Base-by-base conservation (phyloP, 164 flowering plant species). In the Piper longum region DNA sequence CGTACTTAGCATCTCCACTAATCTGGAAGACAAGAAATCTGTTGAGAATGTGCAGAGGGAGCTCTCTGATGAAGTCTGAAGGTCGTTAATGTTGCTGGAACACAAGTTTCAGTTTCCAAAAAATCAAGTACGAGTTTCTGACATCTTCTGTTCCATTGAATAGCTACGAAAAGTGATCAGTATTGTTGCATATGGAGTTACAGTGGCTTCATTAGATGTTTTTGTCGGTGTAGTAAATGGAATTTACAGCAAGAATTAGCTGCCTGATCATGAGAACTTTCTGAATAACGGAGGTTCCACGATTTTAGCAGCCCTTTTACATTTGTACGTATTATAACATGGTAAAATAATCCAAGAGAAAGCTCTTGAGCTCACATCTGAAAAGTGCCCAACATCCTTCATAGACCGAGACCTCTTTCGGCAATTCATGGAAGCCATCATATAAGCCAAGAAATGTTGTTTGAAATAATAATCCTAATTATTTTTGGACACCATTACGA, bases 71-170 rank as follows among this genome's bases (percentile, higher is more conserved):
- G 62, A 62, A 43, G 42, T 41, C n/a, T 43, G 54, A 61, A 56
- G 51, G 43, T 56, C 13, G 54, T 19, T 19, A 56, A 62, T 42
- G 61, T 67, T 8, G 54, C 61, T 13, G 65, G 70, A 43, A 67
- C 70, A 16, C 56, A 67, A 67, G 62, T 67, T 61, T n/a, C 54
- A 51, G 8, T 56, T 67, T 51, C 70, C 65, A 3, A 67, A 67
- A 61, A 16, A 54, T 43, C 65, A 61, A 5, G 56, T 56, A 42
- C 62, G 60, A 55, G 12, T 67, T 62, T 55, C 56, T 14, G 61
- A 67, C 13, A 26, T 67, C 16, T 62, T 62, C 45, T 26, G 7
- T 2, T 54, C 60, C 19, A 44, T 61, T n/a, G 65, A 62, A 56
- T 18, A 13, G 6, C 42, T 43, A 39, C 61, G 62, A 42, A 43